Evolutionary conservation across 345 rosid genomes (phyloP).

Genomic region (Eucalyptus polyanthemos): DNA sequence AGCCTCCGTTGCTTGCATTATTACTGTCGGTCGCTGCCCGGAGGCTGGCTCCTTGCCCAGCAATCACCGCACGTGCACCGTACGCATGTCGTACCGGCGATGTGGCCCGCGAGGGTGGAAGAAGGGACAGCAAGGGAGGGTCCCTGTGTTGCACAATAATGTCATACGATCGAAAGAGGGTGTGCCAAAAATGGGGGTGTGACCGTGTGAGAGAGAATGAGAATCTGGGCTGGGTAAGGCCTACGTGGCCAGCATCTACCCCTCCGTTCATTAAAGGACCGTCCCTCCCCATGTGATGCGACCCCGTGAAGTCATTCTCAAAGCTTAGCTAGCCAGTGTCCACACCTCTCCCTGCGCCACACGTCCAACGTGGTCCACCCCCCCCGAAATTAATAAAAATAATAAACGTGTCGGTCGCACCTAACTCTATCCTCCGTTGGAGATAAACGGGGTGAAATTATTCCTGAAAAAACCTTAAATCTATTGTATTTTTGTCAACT

Average conservation of each 20-base stretch:
- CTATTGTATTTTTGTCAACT: fast-evolving
- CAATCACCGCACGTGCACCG: background rate
- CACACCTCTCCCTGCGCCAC: background rate
- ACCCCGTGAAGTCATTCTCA: background rate
- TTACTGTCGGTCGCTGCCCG: background rate
- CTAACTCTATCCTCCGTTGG: background rate
- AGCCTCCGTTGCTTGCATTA: background rate
- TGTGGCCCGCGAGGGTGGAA: background rate
- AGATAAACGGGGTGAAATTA: background rate
- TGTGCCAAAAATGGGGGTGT: background rate
- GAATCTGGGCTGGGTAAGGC: background rate
- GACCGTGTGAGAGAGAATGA: background rate
- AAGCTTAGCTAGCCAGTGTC: background rate
- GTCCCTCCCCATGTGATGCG: background rate
- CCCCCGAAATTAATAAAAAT: background rate
- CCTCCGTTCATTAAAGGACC: no score
- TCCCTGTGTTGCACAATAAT: background rate
- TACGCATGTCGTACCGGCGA: background rate
- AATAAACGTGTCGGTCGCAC: background rate
- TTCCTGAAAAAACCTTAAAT: background rate
- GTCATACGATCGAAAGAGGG: background rate
- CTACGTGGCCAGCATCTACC: background rate
- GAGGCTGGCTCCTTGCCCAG: background rate
- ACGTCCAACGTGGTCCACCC: background rate
- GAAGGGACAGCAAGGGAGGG: background rate